A percentile compares a stretch with the other conserved stretches of the same genome.
These are phyloP conservation scores for Eimeria zaria DNA, from an alignment of 169 alveolate species.

Conservation along the genomic window DNA sequence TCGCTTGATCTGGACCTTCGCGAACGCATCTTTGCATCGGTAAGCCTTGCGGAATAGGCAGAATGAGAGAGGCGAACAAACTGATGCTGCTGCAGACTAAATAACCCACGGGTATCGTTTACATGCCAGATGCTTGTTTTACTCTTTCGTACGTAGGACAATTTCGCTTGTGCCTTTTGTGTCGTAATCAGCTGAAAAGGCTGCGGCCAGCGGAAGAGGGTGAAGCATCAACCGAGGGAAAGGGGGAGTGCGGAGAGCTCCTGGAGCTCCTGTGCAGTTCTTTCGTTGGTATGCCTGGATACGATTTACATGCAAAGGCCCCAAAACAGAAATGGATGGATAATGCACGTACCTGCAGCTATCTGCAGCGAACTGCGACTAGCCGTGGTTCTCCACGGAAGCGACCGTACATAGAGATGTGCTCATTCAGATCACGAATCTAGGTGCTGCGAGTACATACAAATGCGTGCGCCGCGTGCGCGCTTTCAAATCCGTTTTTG, in stretches of 20 bases:
- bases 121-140: neutral
- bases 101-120: neutral
- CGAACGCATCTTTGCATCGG: conserved; percentile 17
- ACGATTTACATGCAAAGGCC: neutral
- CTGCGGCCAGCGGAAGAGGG: neutral
- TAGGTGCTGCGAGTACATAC: too few relatives aligned
- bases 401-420: too few relatives aligned
- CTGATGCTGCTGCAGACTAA: neutral
- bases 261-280: conserved; percentile 44
- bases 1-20: conserved; percentile 47
- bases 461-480: too few relatives aligned
- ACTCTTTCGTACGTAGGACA: neutral
- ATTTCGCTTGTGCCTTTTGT: neutral
- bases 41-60: neutral
- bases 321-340: neutral
- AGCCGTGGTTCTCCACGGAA: too few relatives aligned
- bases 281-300: conserved; percentile 31
- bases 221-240: neutral
- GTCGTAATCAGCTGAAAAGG: conserved; percentile 10
- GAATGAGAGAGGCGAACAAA: neutral
- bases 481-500: neutral
- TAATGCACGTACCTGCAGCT: too few relatives aligned
- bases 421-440: too few relatives aligned
- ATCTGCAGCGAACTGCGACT: too few relatives aligned
- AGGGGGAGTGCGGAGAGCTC: conserved; percentile 35